Percentiles rank a stretch among this genome's conserved stretches.
These are phyloP conservation scores for Pulveroboletus frians DNA, from an alignment of 768 basidiomycete genomes.

Conservation along the genomic window DNA sequence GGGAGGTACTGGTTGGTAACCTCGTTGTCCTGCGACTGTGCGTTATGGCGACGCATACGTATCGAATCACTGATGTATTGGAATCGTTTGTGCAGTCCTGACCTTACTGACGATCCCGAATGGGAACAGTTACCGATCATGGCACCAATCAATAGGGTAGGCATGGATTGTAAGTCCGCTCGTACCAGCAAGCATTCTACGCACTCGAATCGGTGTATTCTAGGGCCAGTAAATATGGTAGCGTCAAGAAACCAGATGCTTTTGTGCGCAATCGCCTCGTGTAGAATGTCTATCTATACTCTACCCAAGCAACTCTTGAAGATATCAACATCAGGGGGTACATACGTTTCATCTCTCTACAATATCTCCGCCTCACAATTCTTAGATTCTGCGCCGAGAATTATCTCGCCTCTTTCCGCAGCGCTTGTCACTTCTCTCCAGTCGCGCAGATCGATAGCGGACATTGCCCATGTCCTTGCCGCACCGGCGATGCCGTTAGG, in stretches of 20 bases:
- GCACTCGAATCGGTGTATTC: neutral
- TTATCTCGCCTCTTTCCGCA: slow-evolving; percentile 17
- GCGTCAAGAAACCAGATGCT: slow-evolving; percentile 58
- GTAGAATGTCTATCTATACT: slow-evolving; percentile 39
- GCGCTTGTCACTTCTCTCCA: slow-evolving; percentile 41
- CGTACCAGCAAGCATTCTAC: neutral
- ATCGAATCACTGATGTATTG: neutral
- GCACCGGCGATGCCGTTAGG: slow-evolving; percentile 36
- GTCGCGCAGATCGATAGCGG: slow-evolving; percentile 49
- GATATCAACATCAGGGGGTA: slow-evolving; percentile 15
- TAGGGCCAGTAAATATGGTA: slow-evolving; percentile 55
- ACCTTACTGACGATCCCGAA: slow-evolving; percentile 43
- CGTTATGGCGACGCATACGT: neutral
- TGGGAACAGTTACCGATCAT: slow-evolving; percentile 49
- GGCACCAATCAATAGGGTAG: slow-evolving; percentile 37
- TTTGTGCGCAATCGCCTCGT: slow-evolving; percentile 48
- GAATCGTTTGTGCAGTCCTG: slow-evolving; percentile 37
- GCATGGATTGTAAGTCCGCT: slow-evolving; percentile 45
- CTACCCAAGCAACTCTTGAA: slow-evolving; percentile 36
- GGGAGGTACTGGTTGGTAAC: slow-evolving; percentile 43
- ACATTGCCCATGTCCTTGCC: slow-evolving; percentile 55
- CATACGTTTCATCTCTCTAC: neutral
- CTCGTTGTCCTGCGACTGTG: slow-evolving; percentile 53
- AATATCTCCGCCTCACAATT: slow-evolving; percentile 14
- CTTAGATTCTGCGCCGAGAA: slow-evolving; percentile 28